Conservation (phyloP, 177 flowering plant genomes). For the Tripterygium wilfordii region DNA sequence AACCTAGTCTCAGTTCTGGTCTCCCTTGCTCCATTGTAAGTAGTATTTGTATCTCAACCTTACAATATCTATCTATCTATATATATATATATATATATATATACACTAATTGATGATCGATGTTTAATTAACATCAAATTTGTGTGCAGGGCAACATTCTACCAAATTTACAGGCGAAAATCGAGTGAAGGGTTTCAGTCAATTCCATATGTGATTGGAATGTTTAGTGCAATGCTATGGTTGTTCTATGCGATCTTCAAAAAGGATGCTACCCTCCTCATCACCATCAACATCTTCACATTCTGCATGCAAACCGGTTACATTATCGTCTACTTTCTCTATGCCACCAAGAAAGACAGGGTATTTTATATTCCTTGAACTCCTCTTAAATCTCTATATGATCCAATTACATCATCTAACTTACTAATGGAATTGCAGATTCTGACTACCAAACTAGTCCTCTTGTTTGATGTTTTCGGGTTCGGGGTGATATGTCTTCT, state of each 20-base stretch:
- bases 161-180: slow-evolving; percentile 44
- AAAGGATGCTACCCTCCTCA: slow-evolving; percentile 29
- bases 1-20: slow-evolving; percentile 56
- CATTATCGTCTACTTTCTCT: slow-evolving; percentile 30
- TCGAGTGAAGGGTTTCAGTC: slow-evolving; percentile 54
- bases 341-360: slow-evolving; percentile 38
- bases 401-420: background rate
- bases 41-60: background rate
- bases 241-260: slow-evolving; percentile 53
- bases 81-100: too few relatives aligned
- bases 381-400: background rate
- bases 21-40: slow-evolving; percentile 62
- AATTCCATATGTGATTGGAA: slow-evolving; percentile 47
- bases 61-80: too few relatives aligned
- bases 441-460: slow-evolving; percentile 29
- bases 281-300: slow-evolving; percentile 53
- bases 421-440: slow-evolving; percentile 23
- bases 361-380: slow-evolving; percentile 9
- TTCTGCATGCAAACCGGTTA: slow-evolving; percentile 37
- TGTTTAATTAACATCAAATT: background rate
- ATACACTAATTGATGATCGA: too few relatives aligned
- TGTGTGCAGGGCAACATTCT: slow-evolving; percentile 49
- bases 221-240: slow-evolving; percentile 62
- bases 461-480: slow-evolving; percentile 36
- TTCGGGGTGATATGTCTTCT: slow-evolving; percentile 26